Evolutionary conservation across 73 alveolate species (phyloP).

Genomic region (Paramecium bursaria): DNA sequence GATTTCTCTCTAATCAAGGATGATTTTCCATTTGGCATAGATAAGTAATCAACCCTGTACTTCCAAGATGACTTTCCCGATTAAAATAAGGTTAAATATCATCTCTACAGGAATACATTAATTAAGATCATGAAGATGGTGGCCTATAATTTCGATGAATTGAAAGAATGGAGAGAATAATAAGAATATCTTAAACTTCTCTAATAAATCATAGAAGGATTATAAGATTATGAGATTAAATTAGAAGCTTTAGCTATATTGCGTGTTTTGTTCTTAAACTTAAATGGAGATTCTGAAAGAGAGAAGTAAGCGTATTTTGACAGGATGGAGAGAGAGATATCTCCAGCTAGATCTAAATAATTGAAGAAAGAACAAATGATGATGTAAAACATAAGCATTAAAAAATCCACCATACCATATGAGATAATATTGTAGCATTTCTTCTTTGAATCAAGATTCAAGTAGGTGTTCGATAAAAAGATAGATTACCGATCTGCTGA

Average conservation of each 20-base stretch:
- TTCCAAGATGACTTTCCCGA: slow-evolving; percentile 51
- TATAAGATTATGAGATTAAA: slow-evolving; percentile 26
- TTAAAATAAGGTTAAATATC: slow-evolving; percentile 5
- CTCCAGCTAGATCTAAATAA: neutral
- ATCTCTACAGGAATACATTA: slow-evolving; percentile 1
- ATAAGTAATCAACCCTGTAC: slow-evolving; percentile 10
- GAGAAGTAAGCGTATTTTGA: neutral
- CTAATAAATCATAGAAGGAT: slow-evolving; percentile 1
- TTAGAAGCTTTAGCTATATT: slow-evolving; percentile 26
- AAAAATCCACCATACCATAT: slow-evolving; percentile 12
- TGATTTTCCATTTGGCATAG: slow-evolving; percentile 47
- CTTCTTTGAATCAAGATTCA: neutral
- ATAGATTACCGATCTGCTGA: slow-evolving; percentile 38
- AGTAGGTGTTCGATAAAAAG: slow-evolving; percentile 17
- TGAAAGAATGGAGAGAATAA: slow-evolving; percentile 15
- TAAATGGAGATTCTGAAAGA: neutral
- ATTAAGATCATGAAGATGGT: slow-evolving; percentile 21
- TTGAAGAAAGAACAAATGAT: neutral
- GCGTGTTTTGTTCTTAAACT: slow-evolving; percentile 2
- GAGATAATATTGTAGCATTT: neutral
- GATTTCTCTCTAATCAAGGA: neutral
- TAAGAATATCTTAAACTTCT: slow-evolving; percentile 14
- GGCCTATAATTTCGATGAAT: slow-evolving; percentile 51
- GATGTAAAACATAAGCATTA: neutral
- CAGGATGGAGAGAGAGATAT: neutral